Conservation (phyloP, 2,329 filamentous ascomycete species). For the Endoconidiophora polonica region DNA sequence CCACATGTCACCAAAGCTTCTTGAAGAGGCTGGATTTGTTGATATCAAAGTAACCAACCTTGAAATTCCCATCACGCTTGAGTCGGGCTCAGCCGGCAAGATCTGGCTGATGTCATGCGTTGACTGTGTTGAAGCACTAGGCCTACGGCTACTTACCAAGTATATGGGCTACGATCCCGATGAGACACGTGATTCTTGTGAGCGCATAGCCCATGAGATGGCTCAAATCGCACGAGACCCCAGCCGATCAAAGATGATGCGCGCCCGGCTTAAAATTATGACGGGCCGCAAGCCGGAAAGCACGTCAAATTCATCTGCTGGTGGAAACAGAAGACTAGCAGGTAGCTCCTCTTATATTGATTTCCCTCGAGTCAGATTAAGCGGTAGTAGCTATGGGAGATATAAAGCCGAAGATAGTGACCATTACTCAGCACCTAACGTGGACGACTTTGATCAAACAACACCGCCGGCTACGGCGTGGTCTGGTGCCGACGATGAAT, state of each 20-base stretch:
- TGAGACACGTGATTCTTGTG: slow-evolving; percentile 30
- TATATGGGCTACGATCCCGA: slow-evolving; percentile 36
- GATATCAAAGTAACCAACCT: slow-evolving; percentile 32
- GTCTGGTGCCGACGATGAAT: no score
- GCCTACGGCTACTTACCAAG: slow-evolving; percentile 33
- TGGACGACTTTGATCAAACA: no score
- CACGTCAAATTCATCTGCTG: neutral
- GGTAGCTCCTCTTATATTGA: no score
- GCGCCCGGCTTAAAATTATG: slow-evolving; percentile 31
- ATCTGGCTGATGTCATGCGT: slow-evolving; percentile 37
- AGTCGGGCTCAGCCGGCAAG: slow-evolving; percentile 30
- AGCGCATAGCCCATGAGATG: slow-evolving; percentile 30
- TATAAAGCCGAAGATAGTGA: no score
- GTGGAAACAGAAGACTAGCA: no score
- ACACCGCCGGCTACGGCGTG: no score
- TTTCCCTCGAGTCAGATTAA: no score
- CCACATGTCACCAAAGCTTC: slow-evolving; percentile 29
- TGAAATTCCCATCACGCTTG: slow-evolving; percentile 30
- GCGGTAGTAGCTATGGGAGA: no score
- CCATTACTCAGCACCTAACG: no score
- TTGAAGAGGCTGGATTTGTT: slow-evolving; percentile 34
- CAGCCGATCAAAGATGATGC: slow-evolving; percentile 25
- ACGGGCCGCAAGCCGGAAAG: slow-evolving; percentile 31
- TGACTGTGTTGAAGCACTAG: slow-evolving; percentile 32
- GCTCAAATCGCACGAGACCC: slow-evolving; percentile 31